Percentiles rank a stretch among this genome's conserved stretches.
These are phyloP conservation scores for Pythium dissotocum DNA, from an alignment of 352 stramenopile genomes.

Conservation along the genomic window DNA sequence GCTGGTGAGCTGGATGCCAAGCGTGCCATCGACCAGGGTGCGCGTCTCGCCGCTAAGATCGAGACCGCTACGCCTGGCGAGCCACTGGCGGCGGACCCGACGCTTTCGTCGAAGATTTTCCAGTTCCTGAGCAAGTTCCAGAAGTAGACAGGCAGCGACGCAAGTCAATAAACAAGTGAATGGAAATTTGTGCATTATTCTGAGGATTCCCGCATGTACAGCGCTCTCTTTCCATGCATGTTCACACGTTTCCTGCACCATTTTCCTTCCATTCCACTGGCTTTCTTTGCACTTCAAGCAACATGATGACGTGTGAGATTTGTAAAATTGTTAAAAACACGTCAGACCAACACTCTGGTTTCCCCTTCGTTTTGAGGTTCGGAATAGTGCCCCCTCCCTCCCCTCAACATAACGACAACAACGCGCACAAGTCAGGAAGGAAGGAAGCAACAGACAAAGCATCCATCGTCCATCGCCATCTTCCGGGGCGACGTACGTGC, in stretches of 20 bases:
- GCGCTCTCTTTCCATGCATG: background rate
- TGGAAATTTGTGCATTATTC: constrained; percentile 2
- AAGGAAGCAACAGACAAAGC: background rate
- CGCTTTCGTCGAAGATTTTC: constrained; percentile 44
- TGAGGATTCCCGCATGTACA: background rate
- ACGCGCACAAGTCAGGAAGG: background rate
- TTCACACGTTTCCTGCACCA: background rate
- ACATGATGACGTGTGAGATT: background rate
- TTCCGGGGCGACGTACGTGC: background rate
- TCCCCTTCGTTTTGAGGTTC: background rate
- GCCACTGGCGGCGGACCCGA: constrained; percentile 38
- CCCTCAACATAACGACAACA: constrained; percentile 1
- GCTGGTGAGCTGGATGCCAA: constrained; percentile 97
- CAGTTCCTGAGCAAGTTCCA: constrained; percentile 53
- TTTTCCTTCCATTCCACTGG: constrained; percentile 1
- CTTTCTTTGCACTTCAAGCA: background rate
- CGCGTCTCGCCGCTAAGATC: constrained; percentile 79
- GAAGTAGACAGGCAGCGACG: constrained; percentile 29
- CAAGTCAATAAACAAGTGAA: constrained; percentile 11
- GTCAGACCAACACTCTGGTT: background rate
- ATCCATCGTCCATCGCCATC: background rate
- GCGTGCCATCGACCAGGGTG: constrained; percentile 96
- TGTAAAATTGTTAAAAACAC: background rate
- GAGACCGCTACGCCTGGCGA: constrained; percentile 81
- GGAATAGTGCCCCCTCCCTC: constrained; percentile 1